Percentiles rank a stretch among this genome's conserved stretches.
Evolutionary conservation across 2,329 filamentous ascomycete species (phyloP).

Genomic region (Sporothrix protearum): DNA sequence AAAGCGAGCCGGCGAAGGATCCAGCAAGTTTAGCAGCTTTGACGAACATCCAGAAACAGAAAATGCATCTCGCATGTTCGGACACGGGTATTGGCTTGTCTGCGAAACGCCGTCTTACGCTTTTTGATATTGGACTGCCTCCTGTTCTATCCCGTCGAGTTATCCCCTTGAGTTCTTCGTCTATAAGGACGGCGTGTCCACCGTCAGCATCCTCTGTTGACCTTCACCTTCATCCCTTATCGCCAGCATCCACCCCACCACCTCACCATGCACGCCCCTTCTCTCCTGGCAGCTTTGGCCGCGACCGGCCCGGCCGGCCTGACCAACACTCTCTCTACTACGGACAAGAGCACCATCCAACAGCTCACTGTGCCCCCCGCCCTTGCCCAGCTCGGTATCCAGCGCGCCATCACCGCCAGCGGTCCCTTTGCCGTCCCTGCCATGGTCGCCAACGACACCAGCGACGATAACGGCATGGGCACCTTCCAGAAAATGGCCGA

Average conservation of each 20-base stretch:
- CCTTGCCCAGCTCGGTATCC: conserved; percentile 19
- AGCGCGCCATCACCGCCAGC: conserved; percentile 28
- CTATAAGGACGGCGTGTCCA: neutral
- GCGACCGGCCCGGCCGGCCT: neutral
- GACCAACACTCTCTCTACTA: neutral
- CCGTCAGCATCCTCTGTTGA: neutral
- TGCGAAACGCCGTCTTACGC: conserved; percentile 10
- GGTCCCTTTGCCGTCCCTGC: conserved; percentile 30
- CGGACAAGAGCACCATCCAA: neutral
- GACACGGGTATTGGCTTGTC: neutral
- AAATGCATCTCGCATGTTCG: neutral
- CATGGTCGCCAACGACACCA: conserved; percentile 22
- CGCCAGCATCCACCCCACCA: neutral
- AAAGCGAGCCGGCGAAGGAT: neutral
- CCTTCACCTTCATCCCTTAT: neutral
- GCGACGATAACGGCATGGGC: conserved; percentile 26
- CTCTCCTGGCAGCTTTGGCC: neutral
- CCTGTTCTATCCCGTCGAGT: neutral
- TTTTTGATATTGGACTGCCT: conserved; percentile 6
- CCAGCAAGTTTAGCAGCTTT: neutral
- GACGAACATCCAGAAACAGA: neutral
- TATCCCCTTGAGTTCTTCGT: no score
- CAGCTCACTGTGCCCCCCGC: neutral
- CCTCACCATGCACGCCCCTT: neutral
- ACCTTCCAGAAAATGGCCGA: conserved; percentile 21